phyloP scores from a whole-genome alignment of 1,284 basidiomycete species.

The Ganoderma leucocontextum region DNA sequence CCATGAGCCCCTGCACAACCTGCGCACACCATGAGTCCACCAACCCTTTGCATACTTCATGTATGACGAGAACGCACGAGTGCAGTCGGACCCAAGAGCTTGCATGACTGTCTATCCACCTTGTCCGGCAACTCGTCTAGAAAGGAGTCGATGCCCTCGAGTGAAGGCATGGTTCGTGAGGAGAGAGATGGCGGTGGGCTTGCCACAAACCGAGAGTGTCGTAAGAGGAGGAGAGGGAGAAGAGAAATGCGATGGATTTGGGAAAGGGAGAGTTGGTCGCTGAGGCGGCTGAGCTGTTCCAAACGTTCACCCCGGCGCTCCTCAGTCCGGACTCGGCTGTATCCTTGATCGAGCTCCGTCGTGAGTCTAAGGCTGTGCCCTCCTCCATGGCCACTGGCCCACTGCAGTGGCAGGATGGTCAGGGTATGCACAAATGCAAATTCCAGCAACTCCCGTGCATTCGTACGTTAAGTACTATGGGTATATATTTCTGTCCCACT shows the following conservation, averaged over 20 bases:
- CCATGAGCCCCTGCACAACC: constrained; percentile 88
- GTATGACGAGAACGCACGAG: constrained; percentile 51
- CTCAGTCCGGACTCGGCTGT: neutral
- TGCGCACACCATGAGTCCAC: constrained; percentile 38
- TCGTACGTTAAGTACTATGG: too few relatives aligned
- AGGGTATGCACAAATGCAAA: neutral
- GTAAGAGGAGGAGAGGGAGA: constrained; percentile 8
- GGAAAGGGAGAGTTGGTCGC: neutral
- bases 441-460: too few relatives aligned
- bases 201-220: constrained; percentile 13
- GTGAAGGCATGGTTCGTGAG: constrained; percentile 19
- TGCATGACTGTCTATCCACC: constrained; percentile 68
- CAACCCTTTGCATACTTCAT: neutral
- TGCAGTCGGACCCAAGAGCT: constrained; percentile 72
- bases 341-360: too few relatives aligned
- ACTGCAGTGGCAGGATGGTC: neutral
- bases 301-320: neutral
- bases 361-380: too few relatives aligned
- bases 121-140: constrained; percentile 49
- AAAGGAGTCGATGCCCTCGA: constrained; percentile 33
- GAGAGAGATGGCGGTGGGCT: constrained; percentile 13
- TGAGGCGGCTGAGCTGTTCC: neutral
- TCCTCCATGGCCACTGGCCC: too few relatives aligned
- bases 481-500: too few relatives aligned
- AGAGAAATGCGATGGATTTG: constrained; percentile 21